A percentile compares a stretch with the other conserved stretches of the same genome.
Evolutionary conservation across 768 basidiomycete genomes (phyloP).

Genomic region (Clitopilus passeckerianus): DNA sequence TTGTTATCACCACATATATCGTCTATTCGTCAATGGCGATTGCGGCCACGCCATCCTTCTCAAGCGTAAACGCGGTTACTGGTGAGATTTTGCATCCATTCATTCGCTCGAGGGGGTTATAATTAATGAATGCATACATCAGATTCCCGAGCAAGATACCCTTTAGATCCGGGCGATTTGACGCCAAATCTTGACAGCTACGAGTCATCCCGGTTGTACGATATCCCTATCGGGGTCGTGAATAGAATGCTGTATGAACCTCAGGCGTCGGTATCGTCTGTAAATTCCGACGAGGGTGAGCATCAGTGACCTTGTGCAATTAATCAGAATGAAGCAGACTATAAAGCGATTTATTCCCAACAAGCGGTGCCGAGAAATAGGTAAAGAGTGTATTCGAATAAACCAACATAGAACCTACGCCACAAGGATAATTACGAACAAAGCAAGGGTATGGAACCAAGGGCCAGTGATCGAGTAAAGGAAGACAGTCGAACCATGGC

Average conservation of each 20-base stretch:
- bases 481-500: no score
- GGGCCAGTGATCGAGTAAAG: no score
- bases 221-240: constrained; percentile 78
- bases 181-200: constrained; percentile 46
- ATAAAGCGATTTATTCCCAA: neutral
- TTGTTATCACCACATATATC: constrained; percentile 72
- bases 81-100: constrained; percentile 36
- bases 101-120: constrained; percentile 6
- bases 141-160: constrained; percentile 60
- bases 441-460: no score
- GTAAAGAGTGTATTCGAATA: neutral
- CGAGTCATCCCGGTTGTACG: constrained; percentile 61
- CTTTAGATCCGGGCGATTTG: constrained; percentile 28
- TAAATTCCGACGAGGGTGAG: neutral
- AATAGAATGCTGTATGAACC: constrained; percentile 62
- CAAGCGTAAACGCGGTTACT: constrained; percentile 59
- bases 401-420: no score
- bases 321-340: neutral
- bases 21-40: constrained; percentile 75
- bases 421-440: no score
- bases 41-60: constrained; percentile 63
- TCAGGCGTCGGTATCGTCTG: neutral
- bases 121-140: constrained; percentile 1
- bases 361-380: neutral
- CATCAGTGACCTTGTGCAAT: neutral